Conservation (phyloP, 1,139 yeast genomes). For the Blastobotrys malaysiensis region DNA sequence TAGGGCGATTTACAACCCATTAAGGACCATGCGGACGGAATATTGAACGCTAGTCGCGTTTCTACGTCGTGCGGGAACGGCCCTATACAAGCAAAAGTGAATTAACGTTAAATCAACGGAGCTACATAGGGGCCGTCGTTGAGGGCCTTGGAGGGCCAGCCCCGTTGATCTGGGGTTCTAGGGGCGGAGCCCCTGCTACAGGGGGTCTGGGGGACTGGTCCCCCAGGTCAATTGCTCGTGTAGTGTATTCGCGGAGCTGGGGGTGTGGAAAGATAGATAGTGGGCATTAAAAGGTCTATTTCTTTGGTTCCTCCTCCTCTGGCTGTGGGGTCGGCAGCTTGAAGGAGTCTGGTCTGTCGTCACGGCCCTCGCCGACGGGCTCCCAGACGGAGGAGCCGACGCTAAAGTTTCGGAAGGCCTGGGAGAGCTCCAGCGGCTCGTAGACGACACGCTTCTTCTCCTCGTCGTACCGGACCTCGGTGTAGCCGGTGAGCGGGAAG, state of each 20-base stretch:
- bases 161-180: no score
- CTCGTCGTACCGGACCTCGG: conserved; percentile 85
- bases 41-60: no score
- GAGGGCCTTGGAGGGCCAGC: no score
- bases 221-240: no score
- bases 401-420: conserved; percentile 85
- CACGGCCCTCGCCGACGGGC: conserved; percentile 84
- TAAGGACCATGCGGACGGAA: no score
- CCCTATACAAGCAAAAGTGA: no score
- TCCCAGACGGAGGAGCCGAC: conserved; percentile 91
- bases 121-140: no score
- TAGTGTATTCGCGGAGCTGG: not conserved
- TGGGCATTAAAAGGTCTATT: conserved; percentile 13
- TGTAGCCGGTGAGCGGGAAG: conserved; percentile 89
- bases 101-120: no score
- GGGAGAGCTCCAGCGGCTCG: conserved; percentile 85
- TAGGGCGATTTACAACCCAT: no score
- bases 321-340: conserved; percentile 80
- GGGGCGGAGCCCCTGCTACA: no score
- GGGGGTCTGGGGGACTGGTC: no score
- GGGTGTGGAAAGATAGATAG: not conserved
- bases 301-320: conserved; percentile 41
- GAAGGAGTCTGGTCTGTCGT: conserved; percentile 74
- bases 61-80: no score
- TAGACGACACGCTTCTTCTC: conserved; percentile 86